These are phyloP conservation scores for Dothideomycetidae sp. DNA, from an alignment of 2,329 filamentous ascomycete species.

Conservation along the genomic window DNA sequence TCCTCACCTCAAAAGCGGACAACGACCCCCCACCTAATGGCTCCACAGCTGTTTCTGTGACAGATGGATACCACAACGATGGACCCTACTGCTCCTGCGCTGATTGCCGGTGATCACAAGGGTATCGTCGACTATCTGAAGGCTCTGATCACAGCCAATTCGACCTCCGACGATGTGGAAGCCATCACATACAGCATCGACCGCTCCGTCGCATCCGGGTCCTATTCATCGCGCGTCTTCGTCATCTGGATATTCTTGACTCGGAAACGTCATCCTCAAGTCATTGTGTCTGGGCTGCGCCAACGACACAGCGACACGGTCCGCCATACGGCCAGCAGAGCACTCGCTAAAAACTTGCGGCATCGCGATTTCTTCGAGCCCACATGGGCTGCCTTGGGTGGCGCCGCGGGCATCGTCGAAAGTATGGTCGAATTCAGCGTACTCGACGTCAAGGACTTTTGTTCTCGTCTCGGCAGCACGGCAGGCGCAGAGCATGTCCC, in stretches of 20 bases:
- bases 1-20: too few relatives aligned
- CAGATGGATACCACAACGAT: too few relatives aligned
- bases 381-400: conserved; percentile 13
- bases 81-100: too few relatives aligned
- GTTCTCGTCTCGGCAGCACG: conserved; percentile 9
- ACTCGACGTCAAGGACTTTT: conserved; percentile 14
- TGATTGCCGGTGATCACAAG: too few relatives aligned
- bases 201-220: not conserved
- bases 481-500: not conserved
- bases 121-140: too few relatives aligned
- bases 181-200: not conserved
- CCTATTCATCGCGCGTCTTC: not conserved
- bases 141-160: not conserved
- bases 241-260: not conserved
- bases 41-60: too few relatives aligned
- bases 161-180: not conserved
- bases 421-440: conserved; percentile 14
- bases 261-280: not conserved
- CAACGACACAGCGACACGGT: not conserved
- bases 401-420: conserved; percentile 12
- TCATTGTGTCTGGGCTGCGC: not conserved
- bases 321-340: not conserved
- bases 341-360: not conserved
- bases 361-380: not conserved
- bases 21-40: too few relatives aligned